These are phyloP conservation scores for Ceratobasidium theobromae DNA, from an alignment of 1,284 basidiomycete species.

Conservation along the genomic window DNA sequence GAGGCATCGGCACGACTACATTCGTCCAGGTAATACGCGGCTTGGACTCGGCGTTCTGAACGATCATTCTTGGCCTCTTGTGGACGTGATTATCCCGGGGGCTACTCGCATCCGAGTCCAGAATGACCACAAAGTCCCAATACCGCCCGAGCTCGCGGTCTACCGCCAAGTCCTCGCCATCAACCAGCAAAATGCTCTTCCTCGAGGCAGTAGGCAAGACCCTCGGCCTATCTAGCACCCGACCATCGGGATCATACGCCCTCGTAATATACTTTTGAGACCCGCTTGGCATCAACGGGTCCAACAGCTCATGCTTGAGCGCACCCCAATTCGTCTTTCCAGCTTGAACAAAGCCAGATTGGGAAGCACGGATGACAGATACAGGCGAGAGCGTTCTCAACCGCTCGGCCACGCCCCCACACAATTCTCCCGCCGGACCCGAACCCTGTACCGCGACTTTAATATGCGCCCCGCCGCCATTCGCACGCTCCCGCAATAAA, in stretches of 20 bases:
- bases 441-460: not conserved
- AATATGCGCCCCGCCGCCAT: not conserved
- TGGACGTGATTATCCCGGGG: not conserved
- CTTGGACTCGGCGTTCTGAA: not conserved
- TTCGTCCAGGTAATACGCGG: conserved; percentile 10
- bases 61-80: not conserved
- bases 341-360: not conserved
- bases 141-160: not conserved
- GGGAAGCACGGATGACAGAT: conserved; percentile 14
- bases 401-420: conserved; percentile 7
- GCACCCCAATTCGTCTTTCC: not conserved
- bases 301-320: conserved; percentile 4
- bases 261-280: conserved; percentile 14
- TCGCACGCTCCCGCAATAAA: not conserved
- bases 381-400: conserved; percentile 17
- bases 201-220: conserved; percentile 11
- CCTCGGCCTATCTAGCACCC: not conserved
- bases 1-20: conserved; percentile 11
- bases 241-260: not conserved
- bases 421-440: not conserved
- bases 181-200: conserved; percentile 11
- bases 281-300: conserved; percentile 17
- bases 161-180: not conserved
- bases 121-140: conserved; percentile 3
- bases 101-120: not conserved